Evolutionary conservation across 306 rosid genomes (phyloP).

Genomic region (Phaseolus lunatus): DNA sequence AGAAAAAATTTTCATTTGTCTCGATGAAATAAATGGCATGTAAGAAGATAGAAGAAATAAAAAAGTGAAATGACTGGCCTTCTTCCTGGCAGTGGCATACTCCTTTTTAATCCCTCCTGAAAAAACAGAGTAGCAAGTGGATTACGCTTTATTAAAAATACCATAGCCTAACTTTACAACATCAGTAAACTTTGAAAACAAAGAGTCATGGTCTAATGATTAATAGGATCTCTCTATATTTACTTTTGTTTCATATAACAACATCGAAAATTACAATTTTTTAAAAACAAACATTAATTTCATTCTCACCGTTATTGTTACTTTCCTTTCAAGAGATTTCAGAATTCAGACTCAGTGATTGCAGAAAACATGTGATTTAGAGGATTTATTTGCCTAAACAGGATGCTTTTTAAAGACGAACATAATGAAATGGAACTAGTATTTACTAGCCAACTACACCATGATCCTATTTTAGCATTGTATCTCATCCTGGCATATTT

Average conservation of each 20-base stretch:
- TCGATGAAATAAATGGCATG: constrained; percentile 5
- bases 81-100: constrained; percentile 76
- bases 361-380: neutral
- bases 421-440: neutral
- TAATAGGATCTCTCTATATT: constrained; percentile 8
- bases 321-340: constrained; percentile 16
- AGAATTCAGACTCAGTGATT: constrained; percentile 17
- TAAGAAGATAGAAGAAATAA: constrained; percentile 8
- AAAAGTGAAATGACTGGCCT: constrained; percentile 52
- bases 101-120: constrained; percentile 90
- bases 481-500: neutral
- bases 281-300: neutral
- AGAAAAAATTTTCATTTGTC: constrained; percentile 11
- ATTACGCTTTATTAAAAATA: constrained; percentile 34
- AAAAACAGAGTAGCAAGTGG: constrained; percentile 16
- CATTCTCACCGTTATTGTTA: neutral
- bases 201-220: constrained; percentile 18
- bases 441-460: neutral
- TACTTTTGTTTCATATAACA: constrained; percentile 30
- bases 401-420: neutral
- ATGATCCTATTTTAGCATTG: neutral
- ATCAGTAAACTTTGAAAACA: constrained; percentile 3
- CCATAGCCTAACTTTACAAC: neutral
- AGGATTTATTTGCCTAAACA: constrained; percentile 10
- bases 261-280: neutral